Base-by-base conservation (phyloP, 352 stramenopile species). In the Globisporangium uncinulatum region DNA sequence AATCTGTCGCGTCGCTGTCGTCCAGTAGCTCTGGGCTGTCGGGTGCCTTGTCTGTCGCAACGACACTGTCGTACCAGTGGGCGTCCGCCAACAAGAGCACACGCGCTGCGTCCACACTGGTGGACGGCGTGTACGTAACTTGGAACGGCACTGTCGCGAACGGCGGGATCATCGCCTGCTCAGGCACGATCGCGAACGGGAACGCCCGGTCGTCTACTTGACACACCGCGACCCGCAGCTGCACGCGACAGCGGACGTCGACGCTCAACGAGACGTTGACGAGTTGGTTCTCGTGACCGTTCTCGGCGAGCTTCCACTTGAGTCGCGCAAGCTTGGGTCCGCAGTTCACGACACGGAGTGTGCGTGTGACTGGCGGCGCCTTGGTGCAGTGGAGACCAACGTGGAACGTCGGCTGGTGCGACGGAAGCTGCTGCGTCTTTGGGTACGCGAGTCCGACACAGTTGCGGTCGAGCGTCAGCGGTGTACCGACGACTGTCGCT, bases 301-400 rank as follows among this genome's bases (percentile, higher is more conserved):
- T 69, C 46, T 80, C 67, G 17, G 74, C 66, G 42, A 94, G 45
- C 48, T 79, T 75, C 81, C 81, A 92, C 54, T 68, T 70, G 24
- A 94, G 46, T 11, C 60, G 66, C 36, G 78, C 82, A 15, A 67
- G 62, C 41, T 83, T 78, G 0, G 83, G 83, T 0, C 79, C 77
- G 21, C 77, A 75, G 57, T 94, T 94, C 31, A 82, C 59, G n/a
- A 94, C 70, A 0, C 77, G 78, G 19, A 92, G 54, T 15, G 71
- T 79, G 3, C 62, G 65, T 10, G 73, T 86, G 50, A 88, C 61
- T 6, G 62, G 43, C 0, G 67, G 39, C 2, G 78, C 62, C 37
- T 72, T 66, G 32, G 83, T 60, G 45, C 74, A 83, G 1, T 83
- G 51, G 34, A 74, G 61, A 2, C 78, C 79, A 54, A 87, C 86